Conservation (phyloP, 108 stramenopile genomes). For the Cyclotella baltica region DNA sequence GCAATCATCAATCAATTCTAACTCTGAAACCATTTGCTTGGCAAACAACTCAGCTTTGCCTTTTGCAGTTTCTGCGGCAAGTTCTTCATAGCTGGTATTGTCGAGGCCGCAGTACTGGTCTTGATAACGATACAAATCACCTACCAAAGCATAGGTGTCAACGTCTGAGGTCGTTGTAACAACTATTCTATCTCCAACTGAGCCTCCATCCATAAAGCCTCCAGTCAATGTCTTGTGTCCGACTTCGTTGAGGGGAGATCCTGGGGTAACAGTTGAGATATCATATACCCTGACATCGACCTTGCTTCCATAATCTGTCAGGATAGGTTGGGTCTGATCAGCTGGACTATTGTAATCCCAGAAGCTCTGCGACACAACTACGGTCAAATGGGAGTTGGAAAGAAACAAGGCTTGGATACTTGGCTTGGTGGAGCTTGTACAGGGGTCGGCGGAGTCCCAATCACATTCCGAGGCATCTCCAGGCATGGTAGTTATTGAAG, state of each 20-base stretch:
- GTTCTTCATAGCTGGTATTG: not conserved
- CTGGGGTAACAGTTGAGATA: not conserved
- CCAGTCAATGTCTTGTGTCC: constrained; percentile 10
- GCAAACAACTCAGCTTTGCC: constrained; percentile 19
- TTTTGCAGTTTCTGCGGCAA: constrained; percentile 7
- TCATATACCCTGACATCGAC: not conserved
- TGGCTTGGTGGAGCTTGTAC: constrained; percentile 1
- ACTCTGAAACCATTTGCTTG: constrained; percentile 28
- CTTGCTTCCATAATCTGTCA: not conserved
- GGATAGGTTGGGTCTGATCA: not conserved
- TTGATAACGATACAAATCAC: not conserved
- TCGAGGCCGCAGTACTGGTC: constrained; percentile 11
- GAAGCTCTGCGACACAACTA: not conserved
- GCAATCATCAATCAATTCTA: constrained; percentile 16
- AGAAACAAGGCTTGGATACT: constrained; percentile 2
- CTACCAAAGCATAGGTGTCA: not conserved
- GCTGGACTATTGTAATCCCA: not conserved
- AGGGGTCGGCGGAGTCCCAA: not conserved
- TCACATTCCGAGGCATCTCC: constrained; percentile 6
- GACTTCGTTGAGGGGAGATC: constrained; percentile 21
- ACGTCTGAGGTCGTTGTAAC: constrained; percentile 3
- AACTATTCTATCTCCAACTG: constrained; percentile 2
- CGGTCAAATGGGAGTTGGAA: not conserved
- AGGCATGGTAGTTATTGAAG: constrained; percentile 13
- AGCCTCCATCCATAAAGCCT: constrained; percentile 3